Percentiles rank a stretch among this genome's conserved stretches.
phyloP scores from a whole-genome alignment of 306 rosid species.

The Dryas octopetala region DNA sequence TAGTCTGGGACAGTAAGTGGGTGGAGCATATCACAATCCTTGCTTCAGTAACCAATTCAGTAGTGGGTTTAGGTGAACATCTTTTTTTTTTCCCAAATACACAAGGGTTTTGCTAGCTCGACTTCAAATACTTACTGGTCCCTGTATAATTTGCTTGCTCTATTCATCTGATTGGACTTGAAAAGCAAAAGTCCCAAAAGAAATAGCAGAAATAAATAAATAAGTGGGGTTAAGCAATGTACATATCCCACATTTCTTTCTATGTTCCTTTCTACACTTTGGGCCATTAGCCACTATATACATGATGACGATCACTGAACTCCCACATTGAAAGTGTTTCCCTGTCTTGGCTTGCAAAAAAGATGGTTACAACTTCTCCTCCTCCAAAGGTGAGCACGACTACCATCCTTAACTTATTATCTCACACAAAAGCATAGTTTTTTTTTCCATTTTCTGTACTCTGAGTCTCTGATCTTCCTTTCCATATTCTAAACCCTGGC shows the following conservation, averaged over 20 bases:
- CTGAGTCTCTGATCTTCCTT: not conserved
- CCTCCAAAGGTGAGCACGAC: slow-evolving; percentile 47
- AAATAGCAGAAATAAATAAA: slow-evolving; percentile 8
- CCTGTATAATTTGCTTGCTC: not conserved
- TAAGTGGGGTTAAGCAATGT: slow-evolving; percentile 27
- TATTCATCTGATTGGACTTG: not conserved
- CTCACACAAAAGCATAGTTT: not conserved
- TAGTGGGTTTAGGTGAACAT: not conserved
- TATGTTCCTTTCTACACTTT: slow-evolving; percentile 26
- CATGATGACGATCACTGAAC: slow-evolving; percentile 25
- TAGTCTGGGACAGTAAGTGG: not conserved
- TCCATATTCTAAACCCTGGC: not conserved
- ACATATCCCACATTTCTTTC: slow-evolving; percentile 15
- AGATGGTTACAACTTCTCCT: slow-evolving; percentile 63
- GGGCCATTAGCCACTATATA: slow-evolving; percentile 40
- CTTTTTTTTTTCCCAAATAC: not conserved
- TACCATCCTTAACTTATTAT: not conserved
- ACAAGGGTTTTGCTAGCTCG: not conserved
- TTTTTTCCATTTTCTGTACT: not conserved
- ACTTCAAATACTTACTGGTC: not conserved
- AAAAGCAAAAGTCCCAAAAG: not conserved
- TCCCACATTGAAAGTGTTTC: slow-evolving; percentile 27
- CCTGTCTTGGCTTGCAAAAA: slow-evolving; percentile 13
- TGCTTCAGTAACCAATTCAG: not conserved
- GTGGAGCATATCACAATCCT: not conserved